Base-by-base conservation (phyloP, 2,329 filamentous ascomycete species). In the Cadophora malorum region DNA sequence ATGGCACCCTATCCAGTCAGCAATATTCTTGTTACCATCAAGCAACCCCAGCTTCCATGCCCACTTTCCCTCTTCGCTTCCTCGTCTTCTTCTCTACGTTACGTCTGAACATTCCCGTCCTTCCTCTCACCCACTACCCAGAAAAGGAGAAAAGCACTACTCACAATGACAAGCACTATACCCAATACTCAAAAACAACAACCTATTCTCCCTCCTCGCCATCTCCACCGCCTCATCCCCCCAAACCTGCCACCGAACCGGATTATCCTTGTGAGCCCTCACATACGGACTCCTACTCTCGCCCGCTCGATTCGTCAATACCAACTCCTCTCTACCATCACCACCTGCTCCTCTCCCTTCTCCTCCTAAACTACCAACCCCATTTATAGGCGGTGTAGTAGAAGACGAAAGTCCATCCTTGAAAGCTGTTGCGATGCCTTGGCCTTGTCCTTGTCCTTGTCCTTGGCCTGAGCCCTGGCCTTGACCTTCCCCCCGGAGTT, bases 151-250 rank as follows among this genome's bases (percentile, higher is more conserved):
- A 68, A 33, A 45, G 49, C 63, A 31, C 31, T 50, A 83, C 91
- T 78, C 81, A 96, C 96, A 97, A 82, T 98, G 95, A 79, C 96
- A 98, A 52, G 96, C 94, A 23, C 91, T 91, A 82, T 97, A 99
- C 60, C 96, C 96, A 76, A 98, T 94, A 78, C 95, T 96, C 70
- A 98, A 83, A 77, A 97, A 98, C 68, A 99, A 90, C 67, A 97
- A 84, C 76, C 94, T 92, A 79, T 98, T 96, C 74, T 94, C 88
- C 74, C 84, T 87, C 79, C 88, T 91, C 19, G 96, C 95, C 59
- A 94, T 84, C 71, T 87, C 86, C 64, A 97, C 84, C 19, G 93
- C 88, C 75, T 94, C 90, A 25, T 90, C 85, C 73, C 91, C 91
- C 84, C 97, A 92, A 68, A 93, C 83, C 83, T 99, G 96, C 96